These are phyloP conservation scores for Phialophora expanda DNA, from an alignment of 2,329 filamentous ascomycete species.

Conservation along the genomic window DNA sequence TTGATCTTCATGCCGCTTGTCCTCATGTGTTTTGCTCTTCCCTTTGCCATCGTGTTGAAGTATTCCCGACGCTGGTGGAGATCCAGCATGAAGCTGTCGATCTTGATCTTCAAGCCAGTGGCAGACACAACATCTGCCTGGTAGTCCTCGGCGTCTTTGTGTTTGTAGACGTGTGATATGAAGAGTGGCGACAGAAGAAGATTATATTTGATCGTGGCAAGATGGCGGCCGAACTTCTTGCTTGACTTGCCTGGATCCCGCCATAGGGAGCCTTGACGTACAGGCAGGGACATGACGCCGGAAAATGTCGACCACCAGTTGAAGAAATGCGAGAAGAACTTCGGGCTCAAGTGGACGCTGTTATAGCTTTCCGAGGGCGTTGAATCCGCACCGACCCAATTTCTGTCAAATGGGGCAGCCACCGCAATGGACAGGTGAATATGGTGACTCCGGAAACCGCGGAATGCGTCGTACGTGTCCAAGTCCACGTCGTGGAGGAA, in stretches of 20 bases:
- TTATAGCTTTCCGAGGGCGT: slow-evolving; percentile 91
- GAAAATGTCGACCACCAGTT: slow-evolving; percentile 97
- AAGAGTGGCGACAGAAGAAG: slow-evolving; percentile 89
- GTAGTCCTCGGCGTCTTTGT: slow-evolving; percentile 91
- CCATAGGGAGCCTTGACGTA: slow-evolving; percentile 90
- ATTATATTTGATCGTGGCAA: slow-evolving; percentile 99
- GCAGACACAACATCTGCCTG: slow-evolving; percentile 79
- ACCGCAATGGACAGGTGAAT: slow-evolving; percentile 95
- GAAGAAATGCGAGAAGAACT: slow-evolving; percentile 98
- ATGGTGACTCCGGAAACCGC: slow-evolving; percentile 93
- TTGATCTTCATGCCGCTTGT: slow-evolving; percentile 96
- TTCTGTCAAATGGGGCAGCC: slow-evolving; percentile 80
- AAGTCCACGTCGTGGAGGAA: slow-evolving; percentile 64
- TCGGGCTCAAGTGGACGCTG: slow-evolving; percentile 88
- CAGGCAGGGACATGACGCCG: slow-evolving; percentile 89
- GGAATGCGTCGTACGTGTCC: slow-evolving; percentile 83
- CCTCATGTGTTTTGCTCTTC: slow-evolving; percentile 74
- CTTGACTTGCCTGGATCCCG: slow-evolving; percentile 93
- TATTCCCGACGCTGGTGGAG: slow-evolving; percentile 92
- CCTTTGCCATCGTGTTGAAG: slow-evolving; percentile 80
- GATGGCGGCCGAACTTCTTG: slow-evolving; percentile 96
- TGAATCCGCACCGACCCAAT: slow-evolving; percentile 78
- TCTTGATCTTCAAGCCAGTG: slow-evolving; percentile 92
- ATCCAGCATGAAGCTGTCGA: slow-evolving; percentile 97
- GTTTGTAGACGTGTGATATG: slow-evolving; percentile 96